Percentiles rank a stretch among this genome's conserved stretches.
phyloP scores from a whole-genome alignment of 2,329 filamentous ascomycete species.

The Arthrobotrys megalospora region DNA sequence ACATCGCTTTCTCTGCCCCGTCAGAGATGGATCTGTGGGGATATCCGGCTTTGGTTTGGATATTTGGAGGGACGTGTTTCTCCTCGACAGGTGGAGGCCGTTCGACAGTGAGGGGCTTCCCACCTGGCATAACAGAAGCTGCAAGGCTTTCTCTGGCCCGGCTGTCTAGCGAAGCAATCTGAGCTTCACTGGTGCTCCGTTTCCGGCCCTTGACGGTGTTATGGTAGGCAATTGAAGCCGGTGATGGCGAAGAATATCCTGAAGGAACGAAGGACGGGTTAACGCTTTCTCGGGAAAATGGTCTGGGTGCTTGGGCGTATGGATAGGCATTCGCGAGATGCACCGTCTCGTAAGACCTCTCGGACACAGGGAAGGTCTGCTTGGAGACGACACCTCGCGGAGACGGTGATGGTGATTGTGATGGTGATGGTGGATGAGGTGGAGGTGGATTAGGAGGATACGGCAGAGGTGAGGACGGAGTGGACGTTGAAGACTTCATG shows the following conservation, averaged over 20 bases:
- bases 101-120: constrained; percentile 49
- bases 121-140: constrained; percentile 50
- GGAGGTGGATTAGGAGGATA: constrained; percentile 31
- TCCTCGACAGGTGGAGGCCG: constrained; percentile 49
- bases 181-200: constrained; percentile 72
- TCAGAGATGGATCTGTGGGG: constrained; percentile 49
- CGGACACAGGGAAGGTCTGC: constrained; percentile 46
- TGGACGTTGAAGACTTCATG: constrained; percentile 62
- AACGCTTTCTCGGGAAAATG: constrained; percentile 64
- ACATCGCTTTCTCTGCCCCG: constrained; percentile 58
- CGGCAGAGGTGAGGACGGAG: constrained; percentile 46
- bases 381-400: constrained; percentile 71
- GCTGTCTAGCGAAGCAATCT: constrained; percentile 72
- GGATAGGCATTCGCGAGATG: constrained; percentile 20
- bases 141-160: constrained; percentile 66
- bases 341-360: constrained; percentile 55
- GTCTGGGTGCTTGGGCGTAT: constrained; percentile 62
- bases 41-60: constrained; percentile 50
- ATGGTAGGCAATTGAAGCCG: constrained; percentile 68
- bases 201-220: constrained; percentile 60
- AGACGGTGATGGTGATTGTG: constrained; percentile 20
- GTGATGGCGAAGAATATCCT: constrained; percentile 75
- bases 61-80: constrained; percentile 47
- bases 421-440: constrained; percentile 31
- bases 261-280: constrained; percentile 68